Percentiles rank a stretch among this genome's conserved stretches.
phyloP scores from a whole-genome alignment of 192 early-diverging fungal species.

The Backusella parvicylindrica region DNA sequence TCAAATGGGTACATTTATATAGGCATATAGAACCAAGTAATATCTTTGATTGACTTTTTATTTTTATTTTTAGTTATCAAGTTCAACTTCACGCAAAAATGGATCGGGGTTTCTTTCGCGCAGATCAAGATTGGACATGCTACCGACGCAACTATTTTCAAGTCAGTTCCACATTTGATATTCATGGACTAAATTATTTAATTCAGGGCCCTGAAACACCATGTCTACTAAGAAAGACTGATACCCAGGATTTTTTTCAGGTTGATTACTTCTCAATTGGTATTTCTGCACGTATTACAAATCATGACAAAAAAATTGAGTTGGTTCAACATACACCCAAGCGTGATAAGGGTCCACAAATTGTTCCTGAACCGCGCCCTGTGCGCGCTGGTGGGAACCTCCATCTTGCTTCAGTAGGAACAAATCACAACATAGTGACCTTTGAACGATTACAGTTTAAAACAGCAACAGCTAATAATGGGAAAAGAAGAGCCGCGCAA shows the following conservation, averaged over 20 bases:
- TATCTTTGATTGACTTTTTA: not conserved
- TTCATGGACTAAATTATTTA: slow-evolving; percentile 33
- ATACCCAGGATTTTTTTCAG: slow-evolving; percentile 27
- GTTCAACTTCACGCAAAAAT: slow-evolving; percentile 63
- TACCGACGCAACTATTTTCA: slow-evolving; percentile 85
- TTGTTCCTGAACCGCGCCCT: slow-evolving; percentile 55
- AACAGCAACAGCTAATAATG: slow-evolving; percentile 89
- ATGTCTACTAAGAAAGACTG: slow-evolving; percentile 64
- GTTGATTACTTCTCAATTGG: slow-evolving; percentile 65
- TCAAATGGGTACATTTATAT: slow-evolving; percentile 37
- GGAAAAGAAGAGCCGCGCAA: slow-evolving; percentile 81
- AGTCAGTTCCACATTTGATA: slow-evolving; percentile 49
- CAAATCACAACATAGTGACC: slow-evolving; percentile 51
- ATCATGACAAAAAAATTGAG: slow-evolving; percentile 68
- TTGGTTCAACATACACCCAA: slow-evolving; percentile 88
- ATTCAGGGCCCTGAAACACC: slow-evolving; percentile 50
- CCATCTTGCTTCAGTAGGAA: slow-evolving; percentile 35
- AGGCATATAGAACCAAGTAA: not conserved
- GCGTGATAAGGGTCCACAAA: slow-evolving; percentile 91
- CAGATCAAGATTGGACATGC: slow-evolving; percentile 75
- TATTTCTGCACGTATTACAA: slow-evolving; percentile 67
- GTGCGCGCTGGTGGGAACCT: slow-evolving; percentile 56
- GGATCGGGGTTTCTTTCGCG: slow-evolving; percentile 77
- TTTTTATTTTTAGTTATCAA: slow-evolving; percentile 42
- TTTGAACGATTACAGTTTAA: slow-evolving; percentile 95